Percentiles rank a stretch among this genome's conserved stretches.
Evolutionary conservation across 2,329 filamentous ascomycete genomes (phyloP).

Genomic region (Akanthomyces uredinophilus): DNA sequence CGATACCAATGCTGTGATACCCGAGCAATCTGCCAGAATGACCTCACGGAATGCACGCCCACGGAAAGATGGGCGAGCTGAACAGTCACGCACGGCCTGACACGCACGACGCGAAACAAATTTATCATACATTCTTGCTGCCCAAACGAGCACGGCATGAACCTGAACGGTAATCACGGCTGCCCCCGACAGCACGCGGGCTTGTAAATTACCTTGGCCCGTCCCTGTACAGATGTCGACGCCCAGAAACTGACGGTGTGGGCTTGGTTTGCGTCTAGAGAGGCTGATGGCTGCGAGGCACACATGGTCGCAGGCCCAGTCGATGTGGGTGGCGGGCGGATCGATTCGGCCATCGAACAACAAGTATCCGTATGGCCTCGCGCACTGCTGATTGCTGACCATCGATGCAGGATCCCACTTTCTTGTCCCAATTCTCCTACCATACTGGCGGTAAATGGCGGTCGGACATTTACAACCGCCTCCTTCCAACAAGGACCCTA

Average conservation of each 20-base stretch:
- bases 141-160: not conserved
- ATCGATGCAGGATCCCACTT: not conserved
- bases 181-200: not conserved
- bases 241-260: not conserved
- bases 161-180: not conserved
- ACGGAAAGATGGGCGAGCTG: not conserved
- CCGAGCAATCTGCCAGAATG: not conserved
- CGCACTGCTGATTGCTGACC: not conserved
- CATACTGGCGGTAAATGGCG: slow-evolving; percentile 1
- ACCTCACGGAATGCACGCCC: not conserved
- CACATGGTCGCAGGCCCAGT: not conserved
- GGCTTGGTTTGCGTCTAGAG: not conserved
- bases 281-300: not conserved
- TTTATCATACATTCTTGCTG: not conserved
- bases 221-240: not conserved
- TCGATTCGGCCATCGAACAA: not conserved
- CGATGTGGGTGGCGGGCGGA: not conserved
- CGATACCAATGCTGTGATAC: slow-evolving; percentile 1
- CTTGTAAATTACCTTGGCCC: not conserved
- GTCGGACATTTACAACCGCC: not conserved
- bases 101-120: not conserved
- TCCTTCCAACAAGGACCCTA: not conserved
- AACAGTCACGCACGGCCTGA: slow-evolving; percentile 5
- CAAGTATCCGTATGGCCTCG: not conserved
- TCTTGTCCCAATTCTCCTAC: not conserved